Evolutionary conservation across 441 rosid species (phyloP).

Genomic region (Corymbia citriodora): DNA sequence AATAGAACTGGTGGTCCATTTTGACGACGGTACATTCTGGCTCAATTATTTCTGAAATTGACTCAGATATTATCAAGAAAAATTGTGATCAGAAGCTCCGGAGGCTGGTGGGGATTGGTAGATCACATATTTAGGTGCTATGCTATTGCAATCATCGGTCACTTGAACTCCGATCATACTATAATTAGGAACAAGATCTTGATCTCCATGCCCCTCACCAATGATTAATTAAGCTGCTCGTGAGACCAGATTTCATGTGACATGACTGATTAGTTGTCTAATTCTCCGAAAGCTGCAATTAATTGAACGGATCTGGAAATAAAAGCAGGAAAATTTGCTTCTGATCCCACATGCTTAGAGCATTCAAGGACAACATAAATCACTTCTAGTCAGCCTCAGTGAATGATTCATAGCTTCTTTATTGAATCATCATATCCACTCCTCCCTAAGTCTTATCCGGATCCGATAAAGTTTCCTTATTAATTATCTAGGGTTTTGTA

Average conservation of each 20-base stretch:
- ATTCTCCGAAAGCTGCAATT: not conserved
- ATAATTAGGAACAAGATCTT: not conserved
- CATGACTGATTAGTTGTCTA: not conserved
- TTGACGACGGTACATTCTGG: not conserved
- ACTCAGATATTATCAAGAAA: not conserved
- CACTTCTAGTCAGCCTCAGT: not conserved
- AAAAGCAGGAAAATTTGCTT: not conserved
- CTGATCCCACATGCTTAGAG: not conserved
- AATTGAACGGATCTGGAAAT: not conserved
- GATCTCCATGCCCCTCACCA: not conserved
- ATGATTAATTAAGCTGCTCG: not conserved
- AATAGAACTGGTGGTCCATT: not conserved
- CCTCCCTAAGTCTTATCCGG: not conserved
- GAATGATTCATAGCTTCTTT: not conserved
- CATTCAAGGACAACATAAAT: not conserved
- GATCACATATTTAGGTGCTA: not conserved
- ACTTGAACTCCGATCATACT: not conserved
- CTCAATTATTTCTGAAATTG: not conserved
- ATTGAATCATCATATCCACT: not conserved
- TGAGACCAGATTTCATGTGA: not conserved
- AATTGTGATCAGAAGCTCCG: not conserved
- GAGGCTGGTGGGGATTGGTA: not conserved
- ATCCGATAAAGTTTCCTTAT: not conserved
- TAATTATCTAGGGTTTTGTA: not conserved
- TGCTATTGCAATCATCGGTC: not conserved